Conservation (phyloP, 345 rosid genomes). For the Syzygium grande region DNA sequence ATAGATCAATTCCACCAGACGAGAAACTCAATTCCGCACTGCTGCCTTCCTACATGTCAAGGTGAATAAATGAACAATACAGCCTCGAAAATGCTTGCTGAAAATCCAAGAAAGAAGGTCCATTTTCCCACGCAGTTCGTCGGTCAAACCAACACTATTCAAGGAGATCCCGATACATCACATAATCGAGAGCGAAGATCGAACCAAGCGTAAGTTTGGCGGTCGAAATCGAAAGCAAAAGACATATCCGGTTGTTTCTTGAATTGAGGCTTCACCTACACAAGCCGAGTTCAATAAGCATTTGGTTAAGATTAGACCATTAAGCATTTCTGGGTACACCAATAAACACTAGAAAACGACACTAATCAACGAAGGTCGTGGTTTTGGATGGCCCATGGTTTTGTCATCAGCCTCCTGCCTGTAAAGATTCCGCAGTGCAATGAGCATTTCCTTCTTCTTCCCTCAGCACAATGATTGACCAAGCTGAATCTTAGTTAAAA, state of each 20-base stretch:
- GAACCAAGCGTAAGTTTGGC: not conserved
- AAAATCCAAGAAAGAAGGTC: no score
- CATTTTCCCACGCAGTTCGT: no score
- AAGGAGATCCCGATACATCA: not conserved
- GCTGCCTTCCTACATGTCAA: no score
- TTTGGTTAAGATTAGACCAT: not conserved
- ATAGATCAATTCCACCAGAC: no score
- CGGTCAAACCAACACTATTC: not conserved
- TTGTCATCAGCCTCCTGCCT: not conserved
- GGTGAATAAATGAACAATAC: no score
- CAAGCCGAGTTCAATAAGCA: not conserved
- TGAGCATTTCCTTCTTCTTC: not conserved
- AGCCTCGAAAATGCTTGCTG: no score
- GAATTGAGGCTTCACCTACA: not conserved
- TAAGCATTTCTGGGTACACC: not conserved
- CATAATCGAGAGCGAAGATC: not conserved
- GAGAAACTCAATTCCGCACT: no score
- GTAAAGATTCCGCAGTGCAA: not conserved
- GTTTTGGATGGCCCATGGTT: not conserved
- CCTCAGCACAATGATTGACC: not conserved
- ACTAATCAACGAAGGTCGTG: fast-evolving
- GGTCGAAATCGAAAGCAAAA: not conserved
- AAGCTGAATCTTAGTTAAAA: not conserved
- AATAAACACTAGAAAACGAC: not conserved
- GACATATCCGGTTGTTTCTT: not conserved